Evolutionary conservation across 331 rosid species (phyloP).

Genomic region (Malus hybrid): DNA sequence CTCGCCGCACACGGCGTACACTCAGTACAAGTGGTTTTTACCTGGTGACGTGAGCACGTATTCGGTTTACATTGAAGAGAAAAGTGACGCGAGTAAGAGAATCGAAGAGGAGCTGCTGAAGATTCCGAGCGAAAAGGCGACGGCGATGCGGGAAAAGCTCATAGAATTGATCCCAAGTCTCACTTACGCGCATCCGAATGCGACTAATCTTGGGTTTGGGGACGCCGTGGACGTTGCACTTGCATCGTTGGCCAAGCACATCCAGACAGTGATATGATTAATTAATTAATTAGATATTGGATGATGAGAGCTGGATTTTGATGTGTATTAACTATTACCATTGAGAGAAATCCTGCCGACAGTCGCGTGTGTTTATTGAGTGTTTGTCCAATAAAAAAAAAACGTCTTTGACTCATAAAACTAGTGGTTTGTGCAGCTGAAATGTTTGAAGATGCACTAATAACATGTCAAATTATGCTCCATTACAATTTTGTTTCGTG

Average conservation of each 20-base stretch:
- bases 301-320: neutral
- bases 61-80: slow-evolving; percentile 71
- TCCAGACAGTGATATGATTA: neutral
- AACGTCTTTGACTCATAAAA: too few relatives aligned
- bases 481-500: too few relatives aligned
- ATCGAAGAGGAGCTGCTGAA: slow-evolving; percentile 50
- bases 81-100: slow-evolving; percentile 26
- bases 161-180: slow-evolving; percentile 40
- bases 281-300: neutral
- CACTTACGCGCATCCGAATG: slow-evolving; percentile 58
- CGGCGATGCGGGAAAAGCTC: slow-evolving; percentile 43
- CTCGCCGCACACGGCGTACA: slow-evolving; percentile 75
- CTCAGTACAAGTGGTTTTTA: slow-evolving; percentile 64
- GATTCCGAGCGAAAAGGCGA: slow-evolving; percentile 24
- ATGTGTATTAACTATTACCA: neutral
- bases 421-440: too few relatives aligned
- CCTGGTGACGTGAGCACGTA: slow-evolving; percentile 28
- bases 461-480: too few relatives aligned
- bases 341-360: too few relatives aligned
- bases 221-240: slow-evolving; percentile 69
- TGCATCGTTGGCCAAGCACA: slow-evolving; percentile 13
- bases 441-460: too few relatives aligned
- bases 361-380: too few relatives aligned
- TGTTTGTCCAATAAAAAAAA: too few relatives aligned
- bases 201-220: slow-evolving; percentile 30